Percentiles rank a stretch among this genome's conserved stretches.
These are phyloP conservation scores for Solidago caesia DNA, from an alignment of 129 eudicot genomes.

Conservation along the genomic window DNA sequence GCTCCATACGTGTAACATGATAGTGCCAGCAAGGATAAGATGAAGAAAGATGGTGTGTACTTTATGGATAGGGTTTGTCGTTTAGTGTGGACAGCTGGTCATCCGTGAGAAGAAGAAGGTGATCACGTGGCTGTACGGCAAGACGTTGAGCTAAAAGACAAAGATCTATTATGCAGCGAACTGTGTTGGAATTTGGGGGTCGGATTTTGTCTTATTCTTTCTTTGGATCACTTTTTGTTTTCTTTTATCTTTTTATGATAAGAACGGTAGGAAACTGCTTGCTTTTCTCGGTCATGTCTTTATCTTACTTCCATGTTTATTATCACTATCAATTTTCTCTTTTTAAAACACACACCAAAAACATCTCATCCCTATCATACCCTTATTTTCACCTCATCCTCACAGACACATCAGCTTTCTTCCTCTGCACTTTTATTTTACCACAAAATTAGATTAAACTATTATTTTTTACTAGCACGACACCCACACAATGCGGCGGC, in stretches of 20 bases:
- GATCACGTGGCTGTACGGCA: slow-evolving; percentile 38
- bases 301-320: too few relatives aligned
- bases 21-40: slow-evolving; percentile 19
- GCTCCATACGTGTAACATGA: slow-evolving; percentile 24
- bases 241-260: neutral
- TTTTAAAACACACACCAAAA: too few relatives aligned
- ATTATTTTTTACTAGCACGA: too few relatives aligned
- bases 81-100: neutral
- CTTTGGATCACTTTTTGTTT: neutral
- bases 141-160: slow-evolving; percentile 15
- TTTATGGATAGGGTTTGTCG: neutral
- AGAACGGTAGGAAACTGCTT: too few relatives aligned
- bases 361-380: too few relatives aligned
- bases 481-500: too few relatives aligned
- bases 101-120: slow-evolving; percentile 25
- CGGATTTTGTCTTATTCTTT: neutral
- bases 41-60: neutral
- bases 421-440: too few relatives aligned
- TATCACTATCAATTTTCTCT: too few relatives aligned
- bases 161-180: slow-evolving; percentile 1
- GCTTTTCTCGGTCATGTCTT: too few relatives aligned
- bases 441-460: too few relatives aligned
- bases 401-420: too few relatives aligned
- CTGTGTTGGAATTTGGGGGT: neutral
- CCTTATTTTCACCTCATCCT: too few relatives aligned